Conservation (phyloP, 768 basidiomycete genomes). For the Boletus reticuloceps region DNA sequence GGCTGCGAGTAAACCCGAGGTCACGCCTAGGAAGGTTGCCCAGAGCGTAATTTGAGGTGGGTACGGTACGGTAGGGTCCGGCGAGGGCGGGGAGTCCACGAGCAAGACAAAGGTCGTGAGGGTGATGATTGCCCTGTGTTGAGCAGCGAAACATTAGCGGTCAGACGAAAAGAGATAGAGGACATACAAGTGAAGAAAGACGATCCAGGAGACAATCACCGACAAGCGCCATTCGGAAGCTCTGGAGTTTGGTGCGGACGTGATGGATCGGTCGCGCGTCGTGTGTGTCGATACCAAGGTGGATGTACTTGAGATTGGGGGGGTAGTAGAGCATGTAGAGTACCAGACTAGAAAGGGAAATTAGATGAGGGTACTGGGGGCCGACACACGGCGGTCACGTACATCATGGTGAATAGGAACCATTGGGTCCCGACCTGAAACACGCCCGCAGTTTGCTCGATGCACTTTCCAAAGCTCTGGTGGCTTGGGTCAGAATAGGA, state of each 20-base stretch:
- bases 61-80: slow-evolving; percentile 34
- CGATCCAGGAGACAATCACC: slow-evolving; percentile 68
- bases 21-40: slow-evolving; percentile 86
- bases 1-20: slow-evolving; percentile 72
- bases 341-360: slow-evolving; percentile 56
- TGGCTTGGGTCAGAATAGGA: neutral
- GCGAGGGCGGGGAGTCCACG: slow-evolving; percentile 38
- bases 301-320: slow-evolving; percentile 68
- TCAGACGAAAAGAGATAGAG: neutral
- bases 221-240: slow-evolving; percentile 78
- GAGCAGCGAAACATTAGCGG: neutral
- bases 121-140: slow-evolving; percentile 39
- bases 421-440: slow-evolving; percentile 82
- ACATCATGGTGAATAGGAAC: slow-evolving; percentile 84
- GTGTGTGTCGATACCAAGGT: slow-evolving; percentile 40
- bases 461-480: slow-evolving; percentile 67
- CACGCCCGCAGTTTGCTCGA: slow-evolving; percentile 80
- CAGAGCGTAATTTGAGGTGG: slow-evolving; percentile 49
- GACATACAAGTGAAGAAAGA: slow-evolving; percentile 70
- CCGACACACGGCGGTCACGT: slow-evolving; percentile 27
- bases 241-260: slow-evolving; percentile 50
- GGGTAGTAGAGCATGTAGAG: slow-evolving; percentile 95
- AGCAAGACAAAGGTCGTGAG: slow-evolving; percentile 65
- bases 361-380: neutral
- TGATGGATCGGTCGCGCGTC: slow-evolving; percentile 41